Evolutionary conservation across 2,329 filamentous ascomycete species (phyloP), one percentile per base, ranked within the genome.

Genomic region (Dactylellina leptospora): DNA sequence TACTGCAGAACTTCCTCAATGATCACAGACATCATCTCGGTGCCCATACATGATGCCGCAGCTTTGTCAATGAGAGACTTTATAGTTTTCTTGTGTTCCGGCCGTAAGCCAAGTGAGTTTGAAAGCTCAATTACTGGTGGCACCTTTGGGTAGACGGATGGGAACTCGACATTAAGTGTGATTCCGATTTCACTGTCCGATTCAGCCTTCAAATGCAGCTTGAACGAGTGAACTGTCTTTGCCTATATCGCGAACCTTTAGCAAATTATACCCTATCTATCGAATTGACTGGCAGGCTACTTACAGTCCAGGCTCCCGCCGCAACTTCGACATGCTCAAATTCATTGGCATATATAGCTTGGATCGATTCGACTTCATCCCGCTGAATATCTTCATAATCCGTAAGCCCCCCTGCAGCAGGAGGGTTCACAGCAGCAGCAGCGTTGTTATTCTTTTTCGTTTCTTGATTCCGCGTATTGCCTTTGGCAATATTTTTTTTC

Each of bases 141-240:
- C 1, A 92, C 90, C 78, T 91, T 96, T 2, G 93, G 95, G 79
- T 97, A 97, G 0, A 93, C 96, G 4, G 92, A 90, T 6, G 92
- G 95, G 75, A 97, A 83, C 62, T 90, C 88, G 56, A 96, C 91
- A 50, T 86, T 84, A n/a, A 97, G 81, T 1, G 86, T 87, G 38
- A 92, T 83, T 23, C 84, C 84, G 71, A 92, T 63, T 38, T 71
- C 66, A 25, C 36, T 44, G 22, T 71, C 48, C n/a, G 42, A 44
- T 47, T 63, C 87, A 8, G 91, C 85, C 77, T 87, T 91, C 74
- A 97, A 84, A 56, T 85, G 86, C 56, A 97, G 87, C 75, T 91
- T 91, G 79, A 97, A 96, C 0, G 87, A 85, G 13, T 71, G 66
- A n/a, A 61, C 66, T 18, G 55, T 38, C 47, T 73, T 66, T 22